Conservation (phyloP, 2,329 filamentous ascomycete species). For the Penicillium freii region DNA sequence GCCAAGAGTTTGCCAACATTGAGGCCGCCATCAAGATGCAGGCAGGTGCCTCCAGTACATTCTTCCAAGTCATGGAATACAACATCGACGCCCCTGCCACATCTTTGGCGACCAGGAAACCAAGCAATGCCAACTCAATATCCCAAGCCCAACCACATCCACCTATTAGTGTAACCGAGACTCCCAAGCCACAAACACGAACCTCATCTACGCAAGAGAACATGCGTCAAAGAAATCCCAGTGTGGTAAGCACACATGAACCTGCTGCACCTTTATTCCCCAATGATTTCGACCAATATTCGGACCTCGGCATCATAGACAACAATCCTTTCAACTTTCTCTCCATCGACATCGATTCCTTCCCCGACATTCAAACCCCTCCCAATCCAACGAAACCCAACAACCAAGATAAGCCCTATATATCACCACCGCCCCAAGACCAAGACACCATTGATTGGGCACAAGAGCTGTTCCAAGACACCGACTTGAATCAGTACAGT, state of each 20-base stretch:
- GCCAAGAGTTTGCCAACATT: constrained; percentile 58
- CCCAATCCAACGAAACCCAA: constrained; percentile 4
- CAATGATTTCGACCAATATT: constrained; percentile 28
- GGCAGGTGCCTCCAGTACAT: constrained; percentile 28
- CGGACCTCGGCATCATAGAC: constrained; percentile 7
- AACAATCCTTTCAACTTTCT: constrained; percentile 24
- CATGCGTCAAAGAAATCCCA: constrained; percentile 5
- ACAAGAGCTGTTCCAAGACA: constrained; percentile 29
- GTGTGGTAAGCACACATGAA: constrained; percentile 5
- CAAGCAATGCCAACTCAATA: constrained; percentile 17
- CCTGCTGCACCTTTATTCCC: constrained; percentile 14
- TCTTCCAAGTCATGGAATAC: constrained; percentile 35
- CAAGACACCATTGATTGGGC: constrained; percentile 32
- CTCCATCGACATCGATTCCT: constrained; percentile 27
- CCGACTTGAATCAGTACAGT: constrained; percentile 12
- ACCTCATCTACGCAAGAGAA: not conserved
- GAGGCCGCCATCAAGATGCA: constrained; percentile 37
- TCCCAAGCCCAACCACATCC: constrained; percentile 8
- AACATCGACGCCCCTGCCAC: constrained; percentile 18
- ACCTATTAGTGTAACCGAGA: not conserved
- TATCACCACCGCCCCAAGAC: constrained; percentile 15
- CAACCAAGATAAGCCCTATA: not conserved
- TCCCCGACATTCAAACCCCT: constrained; percentile 17
- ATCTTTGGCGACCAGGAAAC: constrained; percentile 14
- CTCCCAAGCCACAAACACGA: not conserved